A percentile compares a stretch with the other conserved stretches of the same genome.
Evolutionary conservation across 352 stramenopile species (phyloP).

Genomic region (Globisporangium iwayamae): DNA sequence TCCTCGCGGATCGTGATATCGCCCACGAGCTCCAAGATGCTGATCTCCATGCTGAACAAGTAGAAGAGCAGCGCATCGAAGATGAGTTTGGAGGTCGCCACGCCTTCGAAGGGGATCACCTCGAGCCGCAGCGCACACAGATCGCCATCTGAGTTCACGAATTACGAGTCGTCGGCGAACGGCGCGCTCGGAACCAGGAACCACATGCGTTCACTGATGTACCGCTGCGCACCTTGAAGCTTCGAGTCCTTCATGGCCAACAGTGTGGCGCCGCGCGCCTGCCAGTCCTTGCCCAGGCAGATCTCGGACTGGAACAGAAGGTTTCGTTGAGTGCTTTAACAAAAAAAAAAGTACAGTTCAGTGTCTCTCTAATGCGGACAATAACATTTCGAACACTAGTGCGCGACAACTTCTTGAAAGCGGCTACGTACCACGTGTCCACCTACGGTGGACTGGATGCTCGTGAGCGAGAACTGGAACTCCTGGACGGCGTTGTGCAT

Average conservation of each 20-base stretch:
- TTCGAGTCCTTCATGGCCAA: slow-evolving; percentile 29
- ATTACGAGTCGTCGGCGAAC: slow-evolving; percentile 4
- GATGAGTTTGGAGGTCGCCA: not conserved
- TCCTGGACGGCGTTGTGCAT: not conserved
- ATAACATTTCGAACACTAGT: not conserved
- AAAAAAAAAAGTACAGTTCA: not conserved
- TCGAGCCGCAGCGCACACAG: not conserved
- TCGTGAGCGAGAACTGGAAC: not conserved
- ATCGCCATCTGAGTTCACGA: not conserved
- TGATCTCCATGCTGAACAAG: slow-evolving; percentile 8
- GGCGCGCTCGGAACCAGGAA: slow-evolving; percentile 30
- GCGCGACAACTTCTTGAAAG: not conserved
- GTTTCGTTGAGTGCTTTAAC: not conserved
- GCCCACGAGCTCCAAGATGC: not conserved
- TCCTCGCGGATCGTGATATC: slow-evolving; percentile 1
- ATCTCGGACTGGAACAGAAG: slow-evolving; percentile 11
- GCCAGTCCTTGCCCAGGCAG: slow-evolving; percentile 20
- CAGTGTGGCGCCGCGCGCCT: slow-evolving; percentile 25
- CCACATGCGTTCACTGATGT: slow-evolving; percentile 30
- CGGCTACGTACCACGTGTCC: not conserved
- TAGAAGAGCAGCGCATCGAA: slow-evolving; percentile 10
- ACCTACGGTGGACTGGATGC: not conserved
- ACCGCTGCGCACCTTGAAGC: slow-evolving; percentile 26
- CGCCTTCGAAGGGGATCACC: not conserved
- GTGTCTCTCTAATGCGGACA: too few relatives aligned